Conservation (phyloP, 306 rosid genomes). For the Sicyos baderoa region DNA sequence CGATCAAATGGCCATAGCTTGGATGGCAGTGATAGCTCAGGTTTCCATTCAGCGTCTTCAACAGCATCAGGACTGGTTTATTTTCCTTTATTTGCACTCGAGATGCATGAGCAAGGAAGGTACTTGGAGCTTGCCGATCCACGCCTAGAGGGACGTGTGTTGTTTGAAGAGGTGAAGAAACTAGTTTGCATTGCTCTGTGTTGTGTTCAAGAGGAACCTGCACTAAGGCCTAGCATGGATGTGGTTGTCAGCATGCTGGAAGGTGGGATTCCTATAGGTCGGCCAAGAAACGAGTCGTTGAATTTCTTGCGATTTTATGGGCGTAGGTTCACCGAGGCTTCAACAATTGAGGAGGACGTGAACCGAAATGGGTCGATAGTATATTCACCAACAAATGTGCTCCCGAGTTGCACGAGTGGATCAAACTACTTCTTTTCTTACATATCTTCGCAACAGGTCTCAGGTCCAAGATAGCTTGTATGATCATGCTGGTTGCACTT, state of each 20-base stretch:
- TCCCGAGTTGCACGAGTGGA: conserved; percentile 27
- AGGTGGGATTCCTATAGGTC: conserved; percentile 52
- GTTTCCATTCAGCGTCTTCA: conserved; percentile 43
- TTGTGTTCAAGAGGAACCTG: conserved; percentile 85
- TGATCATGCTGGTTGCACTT: not conserved
- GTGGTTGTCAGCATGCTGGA: conserved; percentile 72
- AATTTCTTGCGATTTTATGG: conserved; percentile 80
- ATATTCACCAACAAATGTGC: conserved; percentile 28
- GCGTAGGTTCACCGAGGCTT: conserved; percentile 64
- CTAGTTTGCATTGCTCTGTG: conserved; percentile 63
- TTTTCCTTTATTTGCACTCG: conserved; percentile 70
- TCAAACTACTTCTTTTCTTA: conserved; percentile 40
- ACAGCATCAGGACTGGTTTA: conserved; percentile 47
- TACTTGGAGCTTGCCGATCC: conserved; percentile 70
- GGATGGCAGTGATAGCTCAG: conserved; percentile 46
- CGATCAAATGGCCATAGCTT: conserved; percentile 54
- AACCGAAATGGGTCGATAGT: conserved; percentile 22
- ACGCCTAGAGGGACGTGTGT: conserved; percentile 60
- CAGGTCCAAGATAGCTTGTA: conserved; percentile 73
- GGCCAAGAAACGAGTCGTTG: conserved; percentile 62
- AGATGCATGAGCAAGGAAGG: conserved; percentile 74
- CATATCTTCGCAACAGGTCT: conserved; percentile 66
- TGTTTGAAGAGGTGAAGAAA: conserved; percentile 58
- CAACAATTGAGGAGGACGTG: conserved; percentile 44
- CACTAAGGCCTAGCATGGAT: conserved; percentile 69